Evolutionary conservation across 2,329 filamentous ascomycete genomes (phyloP).

Genomic region (Aquanectria penicillioides): DNA sequence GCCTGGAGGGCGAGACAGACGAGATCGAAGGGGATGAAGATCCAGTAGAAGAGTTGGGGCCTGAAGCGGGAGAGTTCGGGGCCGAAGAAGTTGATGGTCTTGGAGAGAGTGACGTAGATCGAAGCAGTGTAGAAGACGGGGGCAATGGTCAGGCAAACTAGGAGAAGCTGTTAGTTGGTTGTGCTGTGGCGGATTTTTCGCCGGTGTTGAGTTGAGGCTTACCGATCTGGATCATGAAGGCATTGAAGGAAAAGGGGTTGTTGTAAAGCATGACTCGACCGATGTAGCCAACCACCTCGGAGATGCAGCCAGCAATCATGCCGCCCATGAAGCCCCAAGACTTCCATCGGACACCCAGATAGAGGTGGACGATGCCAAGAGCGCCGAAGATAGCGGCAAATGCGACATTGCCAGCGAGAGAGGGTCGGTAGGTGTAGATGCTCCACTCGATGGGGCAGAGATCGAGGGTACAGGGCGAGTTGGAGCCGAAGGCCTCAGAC

Average conservation of each 20-base stretch:
- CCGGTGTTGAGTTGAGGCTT: slow-evolving; percentile 32
- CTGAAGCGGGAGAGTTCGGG: slow-evolving; percentile 55
- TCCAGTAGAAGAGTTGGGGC: slow-evolving; percentile 55
- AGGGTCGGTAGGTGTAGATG: slow-evolving; percentile 65
- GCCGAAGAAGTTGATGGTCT: slow-evolving; percentile 52
- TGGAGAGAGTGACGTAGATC: slow-evolving; percentile 71
- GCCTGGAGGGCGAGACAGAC: slow-evolving; percentile 67
- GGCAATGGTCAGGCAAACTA: slow-evolving; percentile 64
- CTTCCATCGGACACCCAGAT: slow-evolving; percentile 58
- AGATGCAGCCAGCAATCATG: slow-evolving; percentile 65
- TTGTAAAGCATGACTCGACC: slow-evolving; percentile 67
- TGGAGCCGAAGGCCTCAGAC: slow-evolving; percentile 52
- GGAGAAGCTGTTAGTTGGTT: slow-evolving; percentile 10
- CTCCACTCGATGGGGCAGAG: slow-evolving; percentile 57
- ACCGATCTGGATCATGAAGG: slow-evolving; percentile 75
- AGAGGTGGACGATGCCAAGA: slow-evolving; percentile 52
- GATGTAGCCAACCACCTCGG: slow-evolving; percentile 70
- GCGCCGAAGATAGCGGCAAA: slow-evolving; percentile 62
- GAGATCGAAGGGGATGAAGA: slow-evolving; percentile 66
- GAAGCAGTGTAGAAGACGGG: slow-evolving; percentile 65
- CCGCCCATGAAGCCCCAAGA: slow-evolving; percentile 59
- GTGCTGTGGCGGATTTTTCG: no score
- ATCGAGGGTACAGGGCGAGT: slow-evolving; percentile 59
- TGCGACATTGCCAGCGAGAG: slow-evolving; percentile 61
- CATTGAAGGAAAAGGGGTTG: slow-evolving; percentile 67